Evolutionary conservation across 169 alveolate species (phyloP).

Genomic region (Sarcocystis neurona): DNA sequence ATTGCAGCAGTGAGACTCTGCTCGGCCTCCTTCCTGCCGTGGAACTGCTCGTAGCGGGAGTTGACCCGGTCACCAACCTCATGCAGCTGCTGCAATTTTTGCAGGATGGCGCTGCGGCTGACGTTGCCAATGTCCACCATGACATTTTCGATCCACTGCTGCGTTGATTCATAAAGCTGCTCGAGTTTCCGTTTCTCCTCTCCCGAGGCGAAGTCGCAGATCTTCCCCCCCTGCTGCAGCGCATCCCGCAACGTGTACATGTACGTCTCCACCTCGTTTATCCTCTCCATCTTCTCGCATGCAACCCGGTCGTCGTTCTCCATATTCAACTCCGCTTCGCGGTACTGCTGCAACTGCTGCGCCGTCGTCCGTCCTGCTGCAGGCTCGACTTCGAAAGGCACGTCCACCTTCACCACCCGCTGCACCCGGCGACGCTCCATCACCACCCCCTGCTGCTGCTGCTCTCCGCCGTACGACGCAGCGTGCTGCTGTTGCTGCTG

Average conservation of each 20-base stretch:
- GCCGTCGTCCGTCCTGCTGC: slow-evolving; percentile 24
- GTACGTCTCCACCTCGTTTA: slow-evolving; percentile 70
- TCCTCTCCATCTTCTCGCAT: slow-evolving; percentile 65
- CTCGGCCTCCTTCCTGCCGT: background rate
- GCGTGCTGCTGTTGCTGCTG: too few species aligned
- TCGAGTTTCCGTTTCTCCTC: background rate
- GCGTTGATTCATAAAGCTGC: slow-evolving; percentile 50
- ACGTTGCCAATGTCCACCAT: slow-evolving; percentile 59
- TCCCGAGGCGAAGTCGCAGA: slow-evolving; percentile 10
- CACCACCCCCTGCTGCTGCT: background rate
- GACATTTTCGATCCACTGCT: slow-evolving; percentile 67
- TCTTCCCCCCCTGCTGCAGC: slow-evolving; percentile 1
- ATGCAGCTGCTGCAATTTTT: slow-evolving; percentile 50
- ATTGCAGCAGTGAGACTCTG: background rate
- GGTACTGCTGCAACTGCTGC: slow-evolving; percentile 16
- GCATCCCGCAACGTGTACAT: slow-evolving; percentile 60
- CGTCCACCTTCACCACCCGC: slow-evolving; percentile 1
- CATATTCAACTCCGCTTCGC: slow-evolving; percentile 66
- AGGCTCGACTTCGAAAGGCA: background rate
- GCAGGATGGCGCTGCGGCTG: slow-evolving; percentile 58
- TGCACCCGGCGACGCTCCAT: background rate
- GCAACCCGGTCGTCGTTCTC: slow-evolving; percentile 64
- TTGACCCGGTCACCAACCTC: background rate
- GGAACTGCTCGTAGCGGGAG: background rate
- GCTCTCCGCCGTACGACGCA: background rate